phyloP scores from a whole-genome alignment of 116 monocot species.

The Dioscorea cayenensis region DNA sequence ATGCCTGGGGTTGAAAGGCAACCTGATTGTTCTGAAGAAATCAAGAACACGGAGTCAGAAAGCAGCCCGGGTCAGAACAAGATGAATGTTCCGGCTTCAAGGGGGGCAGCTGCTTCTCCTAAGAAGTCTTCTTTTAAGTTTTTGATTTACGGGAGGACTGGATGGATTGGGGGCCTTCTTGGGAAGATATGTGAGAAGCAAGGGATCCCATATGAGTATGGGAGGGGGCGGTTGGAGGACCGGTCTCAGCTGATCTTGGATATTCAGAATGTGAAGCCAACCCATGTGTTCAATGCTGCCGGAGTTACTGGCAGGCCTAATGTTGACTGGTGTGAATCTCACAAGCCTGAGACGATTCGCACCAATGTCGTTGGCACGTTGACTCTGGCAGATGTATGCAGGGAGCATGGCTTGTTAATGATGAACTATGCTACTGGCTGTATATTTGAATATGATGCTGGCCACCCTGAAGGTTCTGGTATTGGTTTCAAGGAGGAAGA shows the following conservation, averaged over 20 bases:
- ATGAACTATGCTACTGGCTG: slow-evolving; percentile 75
- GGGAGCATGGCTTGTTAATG: slow-evolving; percentile 44
- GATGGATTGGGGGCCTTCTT: slow-evolving; percentile 73
- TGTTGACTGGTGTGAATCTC: slow-evolving; percentile 80
- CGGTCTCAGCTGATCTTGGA: slow-evolving; percentile 42
- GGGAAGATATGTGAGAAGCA: slow-evolving; percentile 65
- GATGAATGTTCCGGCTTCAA: slow-evolving; percentile 14
- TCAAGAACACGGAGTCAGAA: background rate
- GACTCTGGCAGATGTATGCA: slow-evolving; percentile 64
- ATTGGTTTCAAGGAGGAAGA: slow-evolving; percentile 75
- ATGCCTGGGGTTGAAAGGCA: slow-evolving; percentile 61
- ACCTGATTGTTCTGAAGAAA: slow-evolving; percentile 30
- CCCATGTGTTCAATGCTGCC: slow-evolving; percentile 77
- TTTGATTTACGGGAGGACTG: slow-evolving; percentile 63
- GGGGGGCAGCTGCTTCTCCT: slow-evolving; percentile 1
- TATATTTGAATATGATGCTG: slow-evolving; percentile 65
- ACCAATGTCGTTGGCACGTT: slow-evolving; percentile 65
- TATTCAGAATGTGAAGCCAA: slow-evolving; percentile 59
- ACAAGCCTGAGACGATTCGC: slow-evolving; percentile 66
- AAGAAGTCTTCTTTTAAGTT: slow-evolving; percentile 34
- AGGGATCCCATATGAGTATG: slow-evolving; percentile 58
- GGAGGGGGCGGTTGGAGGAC: slow-evolving; percentile 50
- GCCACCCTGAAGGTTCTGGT: slow-evolving; percentile 58
- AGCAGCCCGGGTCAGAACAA: slow-evolving; percentile 5
- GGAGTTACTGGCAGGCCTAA: slow-evolving; percentile 75